These are phyloP conservation scores for Trichophyton schoenleinii DNA, from an alignment of 2,329 filamentous ascomycete species.

Conservation along the genomic window DNA sequence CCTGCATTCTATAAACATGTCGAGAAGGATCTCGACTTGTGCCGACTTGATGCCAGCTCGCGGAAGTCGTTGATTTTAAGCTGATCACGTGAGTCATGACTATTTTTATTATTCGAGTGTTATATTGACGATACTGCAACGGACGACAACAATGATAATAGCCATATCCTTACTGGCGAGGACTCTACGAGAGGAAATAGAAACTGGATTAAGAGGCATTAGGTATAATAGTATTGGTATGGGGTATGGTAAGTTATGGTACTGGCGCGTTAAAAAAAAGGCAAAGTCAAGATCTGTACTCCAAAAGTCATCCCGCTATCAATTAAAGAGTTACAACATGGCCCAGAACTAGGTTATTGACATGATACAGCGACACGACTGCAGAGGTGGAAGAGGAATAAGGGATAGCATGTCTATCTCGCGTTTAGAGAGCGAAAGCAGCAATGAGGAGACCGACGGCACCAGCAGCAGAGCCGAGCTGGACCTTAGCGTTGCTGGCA, in stretches of 20 bases:
- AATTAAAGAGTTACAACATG: slow-evolving; percentile 3
- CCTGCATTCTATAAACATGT: too few relatives aligned
- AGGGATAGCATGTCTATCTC: neutral
- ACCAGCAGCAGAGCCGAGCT: slow-evolving; percentile 22
- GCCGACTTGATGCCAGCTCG: too few relatives aligned
- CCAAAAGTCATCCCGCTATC: slow-evolving; percentile 1
- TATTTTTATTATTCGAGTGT: too few relatives aligned
- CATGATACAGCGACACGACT: neutral
- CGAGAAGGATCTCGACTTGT: too few relatives aligned
- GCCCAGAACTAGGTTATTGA: neutral
- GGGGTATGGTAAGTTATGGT: neutral
- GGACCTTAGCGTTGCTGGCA: neutral
- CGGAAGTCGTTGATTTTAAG: too few relatives aligned
- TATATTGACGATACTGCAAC: too few relatives aligned
- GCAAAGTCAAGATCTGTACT: neutral
- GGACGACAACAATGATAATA: too few relatives aligned
- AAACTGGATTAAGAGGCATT: neutral
- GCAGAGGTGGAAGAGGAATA: too few relatives aligned
- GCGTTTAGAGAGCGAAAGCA: slow-evolving; percentile 26
- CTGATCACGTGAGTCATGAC: too few relatives aligned
- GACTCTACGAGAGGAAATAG: neutral
- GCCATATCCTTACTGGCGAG: too few relatives aligned
- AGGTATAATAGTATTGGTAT: neutral
- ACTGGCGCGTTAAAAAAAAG: neutral
- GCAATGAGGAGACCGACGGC: slow-evolving; percentile 26